These are phyloP conservation scores for Phallus indusiatus DNA, from an alignment of 768 basidiomycete genomes.

Conservation along the genomic window DNA sequence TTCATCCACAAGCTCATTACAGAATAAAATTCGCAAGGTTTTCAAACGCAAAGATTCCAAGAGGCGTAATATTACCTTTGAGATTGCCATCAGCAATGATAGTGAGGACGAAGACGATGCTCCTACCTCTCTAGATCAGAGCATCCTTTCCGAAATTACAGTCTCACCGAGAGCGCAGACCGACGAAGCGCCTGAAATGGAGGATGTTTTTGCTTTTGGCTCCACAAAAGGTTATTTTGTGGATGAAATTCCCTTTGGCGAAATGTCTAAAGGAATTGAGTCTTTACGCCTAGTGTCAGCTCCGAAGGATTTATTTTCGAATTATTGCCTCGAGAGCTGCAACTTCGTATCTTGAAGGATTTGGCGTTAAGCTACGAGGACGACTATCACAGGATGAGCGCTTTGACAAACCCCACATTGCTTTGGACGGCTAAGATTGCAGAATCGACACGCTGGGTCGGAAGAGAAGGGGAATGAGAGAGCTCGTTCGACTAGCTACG, in stretches of 20 bases:
- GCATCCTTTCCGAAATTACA: background rate
- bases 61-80: background rate
- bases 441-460: slow-evolving; percentile 62
- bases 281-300: background rate
- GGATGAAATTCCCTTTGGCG: background rate
- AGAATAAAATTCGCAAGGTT: slow-evolving; percentile 1
- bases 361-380: slow-evolving; percentile 50
- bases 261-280: background rate
- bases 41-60: slow-evolving; percentile 1
- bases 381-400: slow-evolving; percentile 37
- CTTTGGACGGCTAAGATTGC: slow-evolving; percentile 59
- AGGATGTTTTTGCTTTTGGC: background rate
- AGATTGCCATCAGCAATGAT: background rate
- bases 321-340: slow-evolving; percentile 61
- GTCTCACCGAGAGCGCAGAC: background rate
- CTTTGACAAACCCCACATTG: slow-evolving; percentile 25
- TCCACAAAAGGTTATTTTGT: background rate
- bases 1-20: background rate
- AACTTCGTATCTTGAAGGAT: slow-evolving; percentile 45
- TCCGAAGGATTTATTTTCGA: slow-evolving; percentile 39
- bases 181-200: background rate
- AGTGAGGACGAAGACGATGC: background rate
- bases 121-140: background rate
- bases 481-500: slow-evolving; percentile 70
- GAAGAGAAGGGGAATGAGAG: slow-evolving; percentile 65